phyloP scores from a whole-genome alignment of 2,329 filamentous ascomycete species.

The Calonectria honghensis region DNA sequence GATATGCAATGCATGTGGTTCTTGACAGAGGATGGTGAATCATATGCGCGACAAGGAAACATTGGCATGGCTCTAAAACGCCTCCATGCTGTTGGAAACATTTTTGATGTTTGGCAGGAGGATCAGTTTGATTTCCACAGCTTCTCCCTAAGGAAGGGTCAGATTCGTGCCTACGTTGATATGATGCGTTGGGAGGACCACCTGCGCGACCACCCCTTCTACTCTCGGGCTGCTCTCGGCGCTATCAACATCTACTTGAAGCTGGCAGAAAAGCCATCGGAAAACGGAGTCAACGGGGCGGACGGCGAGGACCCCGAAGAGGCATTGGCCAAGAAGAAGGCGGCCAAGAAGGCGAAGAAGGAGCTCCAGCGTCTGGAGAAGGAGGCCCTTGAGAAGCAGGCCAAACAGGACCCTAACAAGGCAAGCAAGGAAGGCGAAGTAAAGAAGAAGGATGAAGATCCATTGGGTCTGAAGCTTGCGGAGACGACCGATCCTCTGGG shows the following conservation, averaged over 20 bases:
- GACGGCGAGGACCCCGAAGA: constrained; percentile 72
- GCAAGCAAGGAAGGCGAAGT: constrained; percentile 77
- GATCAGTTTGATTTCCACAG: constrained; percentile 99
- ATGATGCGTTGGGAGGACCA: constrained; percentile 98
- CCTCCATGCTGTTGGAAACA: constrained; percentile 90
- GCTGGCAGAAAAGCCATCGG: constrained; percentile 84
- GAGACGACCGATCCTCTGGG: constrained; percentile 88
- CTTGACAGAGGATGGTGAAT: constrained; percentile 94
- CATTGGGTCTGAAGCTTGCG: constrained; percentile 85
- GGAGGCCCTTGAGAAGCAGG: constrained; percentile 85
- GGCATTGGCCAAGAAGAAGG: constrained; percentile 86
- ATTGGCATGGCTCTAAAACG: constrained; percentile 92
- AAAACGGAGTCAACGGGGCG: constrained; percentile 77
- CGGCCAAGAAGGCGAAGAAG: constrained; percentile 91
- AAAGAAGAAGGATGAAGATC: constrained; percentile 95
- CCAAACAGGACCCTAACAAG: constrained; percentile 90
- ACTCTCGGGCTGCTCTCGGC: constrained; percentile 86
- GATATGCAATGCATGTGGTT: constrained; percentile 99
- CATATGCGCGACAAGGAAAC: constrained; percentile 88
- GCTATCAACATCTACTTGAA: constrained; percentile 88
- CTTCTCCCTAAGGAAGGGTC: constrained; percentile 97
- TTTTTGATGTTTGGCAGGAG: constrained; percentile 98
- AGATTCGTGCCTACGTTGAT: constrained; percentile 94
- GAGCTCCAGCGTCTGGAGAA: constrained; percentile 80
- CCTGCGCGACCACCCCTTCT: constrained; percentile 94